These are phyloP conservation scores for Verticillium nubilum DNA, from an alignment of 2,329 filamentous ascomycete species.

Conservation along the genomic window DNA sequence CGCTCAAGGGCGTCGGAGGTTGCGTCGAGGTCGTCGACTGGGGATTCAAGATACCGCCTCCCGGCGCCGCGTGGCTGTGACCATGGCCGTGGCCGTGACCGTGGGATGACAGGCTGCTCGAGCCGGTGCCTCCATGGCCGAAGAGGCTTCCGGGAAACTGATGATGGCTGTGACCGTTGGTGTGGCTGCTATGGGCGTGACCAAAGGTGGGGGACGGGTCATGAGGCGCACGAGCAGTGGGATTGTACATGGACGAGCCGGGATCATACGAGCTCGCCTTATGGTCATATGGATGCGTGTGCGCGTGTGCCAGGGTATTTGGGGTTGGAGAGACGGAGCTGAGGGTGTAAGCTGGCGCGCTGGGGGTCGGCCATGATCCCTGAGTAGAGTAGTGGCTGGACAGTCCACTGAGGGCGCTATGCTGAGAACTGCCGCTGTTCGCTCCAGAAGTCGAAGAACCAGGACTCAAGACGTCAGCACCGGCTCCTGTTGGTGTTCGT, in stretches of 20 bases:
- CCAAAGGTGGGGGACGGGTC: background rate
- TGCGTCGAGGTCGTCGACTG: slow-evolving; percentile 31
- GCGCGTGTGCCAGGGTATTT: slow-evolving; percentile 10
- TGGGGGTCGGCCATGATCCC: slow-evolving; percentile 54
- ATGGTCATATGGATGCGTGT: slow-evolving; percentile 3
- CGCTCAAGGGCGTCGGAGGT: slow-evolving; percentile 38
- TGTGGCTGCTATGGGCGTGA: background rate
- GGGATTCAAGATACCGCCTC: slow-evolving; percentile 37
- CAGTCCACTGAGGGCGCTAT: slow-evolving; percentile 18
- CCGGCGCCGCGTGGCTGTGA: slow-evolving; percentile 13
- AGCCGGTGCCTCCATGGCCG: slow-evolving; percentile 39
- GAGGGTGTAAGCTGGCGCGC: slow-evolving; percentile 37
- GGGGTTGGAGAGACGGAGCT: slow-evolving; percentile 41
- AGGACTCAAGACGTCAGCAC: slow-evolving; percentile 57
- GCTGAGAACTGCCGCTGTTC: slow-evolving; percentile 51
- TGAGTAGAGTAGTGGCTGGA: slow-evolving; percentile 46
- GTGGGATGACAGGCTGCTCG: slow-evolving; percentile 25
- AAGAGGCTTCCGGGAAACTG: slow-evolving; percentile 57
- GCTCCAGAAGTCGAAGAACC: slow-evolving; percentile 57
- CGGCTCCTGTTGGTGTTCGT: slow-evolving; percentile 29
- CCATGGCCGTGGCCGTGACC: slow-evolving; percentile 17
- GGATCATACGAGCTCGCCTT: slow-evolving; percentile 31
- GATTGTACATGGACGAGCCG: slow-evolving; percentile 41
- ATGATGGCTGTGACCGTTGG: slow-evolving; percentile 11
- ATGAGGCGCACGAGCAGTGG: slow-evolving; percentile 23